Base-by-base conservation (phyloP, 2,329 filamentous ascomycete species). In the Gnomoniopsis smithogilvyi region DNA sequence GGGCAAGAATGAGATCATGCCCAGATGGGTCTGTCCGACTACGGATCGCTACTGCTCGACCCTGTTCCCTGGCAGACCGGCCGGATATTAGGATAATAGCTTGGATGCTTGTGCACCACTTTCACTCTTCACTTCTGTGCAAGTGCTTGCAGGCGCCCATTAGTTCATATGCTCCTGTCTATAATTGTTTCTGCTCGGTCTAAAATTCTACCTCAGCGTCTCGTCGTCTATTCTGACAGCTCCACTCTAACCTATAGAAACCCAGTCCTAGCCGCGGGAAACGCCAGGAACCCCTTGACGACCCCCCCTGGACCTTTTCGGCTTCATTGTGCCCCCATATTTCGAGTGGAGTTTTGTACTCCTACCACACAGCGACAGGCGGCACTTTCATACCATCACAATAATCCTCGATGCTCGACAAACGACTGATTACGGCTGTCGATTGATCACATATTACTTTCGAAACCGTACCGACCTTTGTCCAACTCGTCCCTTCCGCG, bases 241-340 rank as follows among this genome's bases (percentile, higher is more conserved):
- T 59, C 52, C 53, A 59, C 57, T 60, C 60, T 62, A 56, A 60
- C 60, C 53, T 60, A 60, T 62, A 60, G 60, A 60, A 60, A 54
- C 54, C 53, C 47, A 59, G 60, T 62, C 58, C 61, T 63, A 63
- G 61, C 61, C 61, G 61, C 61, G 61, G 59, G 54, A 56, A 43
- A 56, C 51, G 51, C 45, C 45, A 47, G 45, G 45, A 24, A 52
- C 38, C 59, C 56, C 46, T 61, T 55, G 50, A 60, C 59, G 49
- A 55, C 60, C 52, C 54, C 69, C 69, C 67, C 68, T 67, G 66
- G 67, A 46, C 43, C 43, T 68, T 11, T 69, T 64, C 68, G 71
- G 69, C 70, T 61, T 61, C 61, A 59, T 73, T 72, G 72, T 73
- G 72, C 70, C 65, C 60, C 58, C 54, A 56, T 63, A 50, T 59